Evolutionary conservation across 306 rosid genomes (phyloP).

Genomic region (Potentilla sterilis): DNA sequence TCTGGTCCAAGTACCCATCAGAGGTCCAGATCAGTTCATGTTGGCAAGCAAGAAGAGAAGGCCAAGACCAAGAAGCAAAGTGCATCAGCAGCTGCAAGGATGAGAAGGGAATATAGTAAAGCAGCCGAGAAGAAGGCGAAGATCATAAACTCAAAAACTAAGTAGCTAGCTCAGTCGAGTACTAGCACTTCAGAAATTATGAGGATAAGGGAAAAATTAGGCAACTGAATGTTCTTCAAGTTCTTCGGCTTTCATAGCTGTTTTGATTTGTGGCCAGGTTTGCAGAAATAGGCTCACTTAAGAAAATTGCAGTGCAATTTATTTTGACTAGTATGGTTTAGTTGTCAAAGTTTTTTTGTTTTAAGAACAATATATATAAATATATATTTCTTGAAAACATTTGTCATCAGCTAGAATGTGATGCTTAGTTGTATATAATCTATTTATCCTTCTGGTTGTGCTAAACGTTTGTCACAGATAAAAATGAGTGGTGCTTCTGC

Average conservation of each 20-base stretch:
- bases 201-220: not conserved
- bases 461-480: not conserved
- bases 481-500: not conserved
- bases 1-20: conserved; percentile 62
- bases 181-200: not conserved
- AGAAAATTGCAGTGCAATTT: conserved; percentile 1
- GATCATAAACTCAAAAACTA: not conserved
- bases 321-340: conserved; percentile 9
- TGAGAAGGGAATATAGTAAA: not conserved
- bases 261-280: not conserved
- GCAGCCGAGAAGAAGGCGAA: conserved; percentile 1
- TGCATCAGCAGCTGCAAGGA: not conserved
- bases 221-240: not conserved
- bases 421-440: not conserved
- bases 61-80: conserved; percentile 2
- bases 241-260: not conserved
- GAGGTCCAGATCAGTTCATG: conserved; percentile 3
- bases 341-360: not conserved
- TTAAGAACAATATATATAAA: conserved; percentile 4
- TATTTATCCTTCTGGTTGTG: not conserved
- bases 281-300: not conserved
- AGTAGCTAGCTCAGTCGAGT: not conserved
- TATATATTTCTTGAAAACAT: not conserved
- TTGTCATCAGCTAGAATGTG: not conserved
- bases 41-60: conserved; percentile 10